Base-by-base conservation (phyloP, 495 filamentous ascomycete genomes). In the Polyplosphaeria fusca region DNA sequence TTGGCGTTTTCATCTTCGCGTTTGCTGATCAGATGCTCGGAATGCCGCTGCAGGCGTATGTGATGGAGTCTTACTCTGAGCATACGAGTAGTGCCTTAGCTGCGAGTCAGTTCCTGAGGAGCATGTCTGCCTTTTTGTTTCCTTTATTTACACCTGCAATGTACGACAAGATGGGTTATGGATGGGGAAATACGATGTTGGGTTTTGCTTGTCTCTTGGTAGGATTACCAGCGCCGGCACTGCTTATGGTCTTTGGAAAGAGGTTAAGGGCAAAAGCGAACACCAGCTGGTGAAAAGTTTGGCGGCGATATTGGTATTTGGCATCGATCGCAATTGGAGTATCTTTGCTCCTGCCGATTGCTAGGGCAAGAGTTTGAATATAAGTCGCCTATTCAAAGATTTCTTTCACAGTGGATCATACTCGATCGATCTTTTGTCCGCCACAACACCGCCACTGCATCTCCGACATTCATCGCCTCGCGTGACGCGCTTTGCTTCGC, bases 61-160 rank as follows among this genome's bases (percentile, higher is more conserved):
- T 71, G 5, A 62, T 74, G 18, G 73, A 75, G 49, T 51, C 65
- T 3, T 75, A 71, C 30, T 55, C 68, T 18, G 58, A 60, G 2
- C 48, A 69, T 13, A 64, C 65, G 2, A 69, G 70, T 28, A 67
- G 64, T 13, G 71, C 71, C 2, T 49, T 65, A 30, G 69, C 57
- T 4, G 70, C 70, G 20, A 67, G 40, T 16, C 69, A 55, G 22
- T 27, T 72, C n/a, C 26, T 67, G 3, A 63, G 64, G 4, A 68
- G 50, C 18, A n/a, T 64, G 26, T 41, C 26, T 0, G 62, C 58
- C 3, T 61, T 58, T 30, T 2, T 39, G 24, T 58, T 65, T n/a
- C 62, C 62, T n/a, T 52, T 65, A 11, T 61, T 58, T 28, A 43
- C 52, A 23, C 47, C 45, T 4, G 30, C 5, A 0, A 41, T 65